Base-by-base conservation (phyloP, 305 asterid genomes). In the Fraxinus platypoda region DNA sequence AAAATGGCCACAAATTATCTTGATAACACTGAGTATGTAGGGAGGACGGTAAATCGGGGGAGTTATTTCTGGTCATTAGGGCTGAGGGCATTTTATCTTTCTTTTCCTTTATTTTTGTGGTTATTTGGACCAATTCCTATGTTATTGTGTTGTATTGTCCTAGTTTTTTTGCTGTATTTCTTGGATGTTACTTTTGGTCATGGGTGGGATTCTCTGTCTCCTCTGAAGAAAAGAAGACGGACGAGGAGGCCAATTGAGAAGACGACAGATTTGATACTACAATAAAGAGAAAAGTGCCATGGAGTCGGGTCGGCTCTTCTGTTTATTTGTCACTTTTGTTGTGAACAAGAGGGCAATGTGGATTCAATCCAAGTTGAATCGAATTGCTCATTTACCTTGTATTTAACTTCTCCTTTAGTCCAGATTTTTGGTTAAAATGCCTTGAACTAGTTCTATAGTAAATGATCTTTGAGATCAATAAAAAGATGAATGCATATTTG, bases 31-130 rank as follows among this genome's bases (percentile, higher is more conserved):
- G 96, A 90, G 31, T 93, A 92, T 15, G 98, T 94, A 59, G 88
- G 91, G 19, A 77, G 75, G 74, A 90, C 83, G 2, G 90, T 95
- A 87, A 94, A 93, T 4, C 77, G 87, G 62, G 99, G 97, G 57
- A 90, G 98, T 86, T 91, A 91, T 80, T 95, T 93, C 66, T 95
- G 98, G 99, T 94, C 98, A 21, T 68, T 95, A 23, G 99, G 99
- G 1, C 74, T 94, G 13, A 88, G 95, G 7, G 95, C 97, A 0
- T 94, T 93, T 81, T 95, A 95, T 81, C 88, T 94, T 70, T 94
- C 97, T 0, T 87, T 94, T 57, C 99, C 98, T 0, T 83, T 95
- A 0, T 95, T 94, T 79, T 54, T 94, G 83, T 95, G 99, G 99
- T 88, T 93, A n/a, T 94, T 94, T 57, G 99, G 99, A 13, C 95